A percentile compares a stretch with the other conserved stretches of the same genome.
Conservation (phyloP, 805 yeast species). For the Zygotorulaspora danielsina region DNA sequence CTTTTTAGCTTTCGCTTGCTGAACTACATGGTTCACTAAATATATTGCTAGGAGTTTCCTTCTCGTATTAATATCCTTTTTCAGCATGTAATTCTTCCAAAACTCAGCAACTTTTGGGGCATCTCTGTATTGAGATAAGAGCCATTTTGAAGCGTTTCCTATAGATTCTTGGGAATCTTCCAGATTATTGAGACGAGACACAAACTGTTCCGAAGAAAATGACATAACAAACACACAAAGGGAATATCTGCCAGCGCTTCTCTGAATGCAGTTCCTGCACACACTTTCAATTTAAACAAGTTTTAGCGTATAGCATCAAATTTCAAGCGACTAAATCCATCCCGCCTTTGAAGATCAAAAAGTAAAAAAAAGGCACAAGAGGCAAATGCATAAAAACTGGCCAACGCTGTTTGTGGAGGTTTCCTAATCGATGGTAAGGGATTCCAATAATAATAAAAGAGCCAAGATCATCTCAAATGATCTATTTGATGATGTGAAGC, state of each 20-base stretch:
- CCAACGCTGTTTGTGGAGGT: too few species aligned
- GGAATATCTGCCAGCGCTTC: too few species aligned
- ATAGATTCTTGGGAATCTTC: slow-evolving; percentile 37
- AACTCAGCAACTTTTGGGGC: slow-evolving; percentile 25
- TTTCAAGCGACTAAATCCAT: too few species aligned
- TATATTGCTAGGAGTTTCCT: slow-evolving; percentile 32
- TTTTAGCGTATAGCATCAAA: too few species aligned
- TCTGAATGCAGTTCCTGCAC: too few species aligned
- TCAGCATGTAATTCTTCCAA: slow-evolving; percentile 28
- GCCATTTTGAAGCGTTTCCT: slow-evolving; percentile 33
- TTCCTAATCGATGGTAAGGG: slow-evolving; percentile 1
- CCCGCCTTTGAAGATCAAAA: too few species aligned
- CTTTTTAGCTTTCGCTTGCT: slow-evolving; percentile 32
- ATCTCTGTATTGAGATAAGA: slow-evolving; percentile 28
- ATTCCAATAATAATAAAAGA: slow-evolving; percentile 8
- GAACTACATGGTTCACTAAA: slow-evolving; percentile 34
- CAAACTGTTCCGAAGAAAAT: slow-evolving; percentile 29
- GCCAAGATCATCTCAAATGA: slow-evolving; percentile 25
- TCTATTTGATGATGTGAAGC: slow-evolving; percentile 40
- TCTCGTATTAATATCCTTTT: slow-evolving; percentile 26
- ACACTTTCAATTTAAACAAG: too few species aligned
- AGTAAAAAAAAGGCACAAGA: too few species aligned
- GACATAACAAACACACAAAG: slow-evolving; percentile 19
- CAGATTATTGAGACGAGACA: slow-evolving; percentile 24
- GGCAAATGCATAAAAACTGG: too few species aligned